These are phyloP conservation scores for Trichoderma harzianum DNA, from an alignment of 2,329 filamentous ascomycete genomes.

Conservation along the genomic window DNA sequence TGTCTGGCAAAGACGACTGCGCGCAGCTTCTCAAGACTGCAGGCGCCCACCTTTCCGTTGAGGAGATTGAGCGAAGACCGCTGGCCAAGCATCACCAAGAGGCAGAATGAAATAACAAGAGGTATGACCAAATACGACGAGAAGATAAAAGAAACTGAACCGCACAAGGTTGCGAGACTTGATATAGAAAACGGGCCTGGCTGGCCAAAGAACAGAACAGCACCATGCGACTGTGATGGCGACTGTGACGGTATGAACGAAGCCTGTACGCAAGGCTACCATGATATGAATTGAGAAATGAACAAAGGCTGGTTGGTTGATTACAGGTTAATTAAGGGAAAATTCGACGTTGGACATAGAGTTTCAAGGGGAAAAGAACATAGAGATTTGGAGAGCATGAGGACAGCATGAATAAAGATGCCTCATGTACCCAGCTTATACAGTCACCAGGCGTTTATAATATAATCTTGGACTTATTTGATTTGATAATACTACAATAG, in stretches of 20 bases:
- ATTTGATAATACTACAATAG: conserved; percentile 14
- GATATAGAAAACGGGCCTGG: neutral
- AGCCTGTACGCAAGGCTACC: neutral
- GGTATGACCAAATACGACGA: neutral
- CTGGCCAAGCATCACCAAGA: conserved; percentile 23
- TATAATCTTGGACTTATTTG: neutral
- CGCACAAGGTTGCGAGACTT: neutral
- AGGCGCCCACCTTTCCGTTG: conserved; percentile 54
- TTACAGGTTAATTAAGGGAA: neutral
- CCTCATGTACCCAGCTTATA: neutral
- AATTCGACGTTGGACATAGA: neutral
- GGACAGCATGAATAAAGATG: neutral
- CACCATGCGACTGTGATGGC: too few relatives aligned
- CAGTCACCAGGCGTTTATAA: neutral
- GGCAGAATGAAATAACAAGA: neutral
- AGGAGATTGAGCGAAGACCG: conserved; percentile 35
- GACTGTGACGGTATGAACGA: too few relatives aligned
- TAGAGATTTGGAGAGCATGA: neutral
- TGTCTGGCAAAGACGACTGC: conserved; percentile 52
- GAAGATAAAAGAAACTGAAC: neutral
- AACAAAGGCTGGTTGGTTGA: too few relatives aligned
- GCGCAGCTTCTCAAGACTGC: conserved; percentile 54
- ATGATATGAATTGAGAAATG: neutral
- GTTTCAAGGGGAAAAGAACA: too few relatives aligned
- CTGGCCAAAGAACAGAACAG: too few relatives aligned